A percentile compares a stretch with the other conserved stretches of the same genome.
These are phyloP conservation scores for Colletotrichum sublineola DNA, from an alignment of 2,329 filamentous ascomycete species.

Conservation along the genomic window DNA sequence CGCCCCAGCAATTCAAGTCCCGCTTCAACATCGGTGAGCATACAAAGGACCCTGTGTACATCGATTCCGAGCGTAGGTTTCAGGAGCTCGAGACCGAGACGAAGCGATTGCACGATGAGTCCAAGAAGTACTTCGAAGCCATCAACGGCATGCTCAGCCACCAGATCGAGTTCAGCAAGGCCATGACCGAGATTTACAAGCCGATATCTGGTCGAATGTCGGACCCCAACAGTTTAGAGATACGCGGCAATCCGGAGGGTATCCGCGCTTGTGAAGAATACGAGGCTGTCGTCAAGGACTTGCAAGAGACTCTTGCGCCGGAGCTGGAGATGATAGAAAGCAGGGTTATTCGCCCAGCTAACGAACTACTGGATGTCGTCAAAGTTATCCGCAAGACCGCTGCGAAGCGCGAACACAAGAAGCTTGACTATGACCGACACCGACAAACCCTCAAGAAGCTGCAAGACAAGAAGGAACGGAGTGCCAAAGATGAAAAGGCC, in stretches of 20 bases:
- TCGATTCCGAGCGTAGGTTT: slow-evolving; percentile 94
- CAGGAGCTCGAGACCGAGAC: slow-evolving; percentile 95
- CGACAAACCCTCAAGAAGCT: slow-evolving; percentile 88
- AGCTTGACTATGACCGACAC: slow-evolving; percentile 94
- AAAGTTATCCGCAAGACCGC: slow-evolving; percentile 93
- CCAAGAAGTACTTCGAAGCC: slow-evolving; percentile 95
- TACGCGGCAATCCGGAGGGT: slow-evolving; percentile 91
- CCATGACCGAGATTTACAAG: slow-evolving; percentile 96
- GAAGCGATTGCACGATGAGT: slow-evolving; percentile 96
- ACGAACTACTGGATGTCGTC: slow-evolving; percentile 93
- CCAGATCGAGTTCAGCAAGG: slow-evolving; percentile 98
- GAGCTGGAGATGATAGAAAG: slow-evolving; percentile 98
- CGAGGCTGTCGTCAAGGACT: slow-evolving; percentile 87
- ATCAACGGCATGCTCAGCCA: slow-evolving; percentile 98
- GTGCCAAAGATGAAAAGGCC: slow-evolving; percentile 95
- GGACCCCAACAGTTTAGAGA: slow-evolving; percentile 85
- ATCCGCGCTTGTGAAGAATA: slow-evolving; percentile 98
- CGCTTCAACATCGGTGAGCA: slow-evolving; percentile 96
- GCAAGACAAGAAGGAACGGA: slow-evolving; percentile 97
- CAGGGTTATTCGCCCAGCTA: slow-evolving; percentile 90
- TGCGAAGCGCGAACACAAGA: slow-evolving; percentile 94
- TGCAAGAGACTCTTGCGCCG: slow-evolving; percentile 88
- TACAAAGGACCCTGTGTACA: slow-evolving; percentile 94
- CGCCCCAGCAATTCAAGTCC: slow-evolving; percentile 91
- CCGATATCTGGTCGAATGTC: slow-evolving; percentile 97